phyloP scores from a whole-genome alignment of 1,284 basidiomycete genomes.

The Trichosporon sp. region DNA sequence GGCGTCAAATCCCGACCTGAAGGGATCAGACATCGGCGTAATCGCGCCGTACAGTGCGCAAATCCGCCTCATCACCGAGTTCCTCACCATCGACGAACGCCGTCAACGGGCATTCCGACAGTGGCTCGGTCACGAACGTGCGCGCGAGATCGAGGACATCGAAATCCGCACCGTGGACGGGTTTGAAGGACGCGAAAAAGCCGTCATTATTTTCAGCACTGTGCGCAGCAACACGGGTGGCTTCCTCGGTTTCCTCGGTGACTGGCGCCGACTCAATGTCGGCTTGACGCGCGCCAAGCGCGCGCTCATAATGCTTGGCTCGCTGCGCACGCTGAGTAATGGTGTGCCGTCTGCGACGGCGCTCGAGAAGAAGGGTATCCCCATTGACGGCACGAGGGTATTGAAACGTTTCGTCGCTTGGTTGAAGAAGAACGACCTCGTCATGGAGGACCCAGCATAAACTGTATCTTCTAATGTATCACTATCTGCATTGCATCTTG shows the following conservation, averaged over 20 bases:
- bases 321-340: constrained; percentile 66
- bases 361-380: constrained; percentile 36
- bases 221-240: constrained; percentile 75
- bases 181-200: constrained; percentile 91
- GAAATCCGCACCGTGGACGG: constrained; percentile 90
- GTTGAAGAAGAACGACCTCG: constrained; percentile 38
- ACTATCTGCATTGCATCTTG: constrained; percentile 19
- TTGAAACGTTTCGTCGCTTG: constrained; percentile 48
- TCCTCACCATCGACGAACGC: constrained; percentile 59
- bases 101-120: constrained; percentile 60
- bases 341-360: constrained; percentile 35
- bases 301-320: constrained; percentile 79
- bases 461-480: constrained; percentile 13
- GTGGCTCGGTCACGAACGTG: constrained; percentile 67
- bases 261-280: constrained; percentile 81
- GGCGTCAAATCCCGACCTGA: constrained; percentile 68
- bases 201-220: constrained; percentile 86
- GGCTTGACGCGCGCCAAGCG: constrained; percentile 82
- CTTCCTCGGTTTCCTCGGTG: constrained; percentile 85
- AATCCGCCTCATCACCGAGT: constrained; percentile 68
- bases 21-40: constrained; percentile 75
- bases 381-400: constrained; percentile 44
- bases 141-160: constrained; percentile 66
- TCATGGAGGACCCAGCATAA: constrained; percentile 36
- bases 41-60: constrained; percentile 86